phyloP scores from a whole-genome alignment of 1,139 yeast species.

The Candida sp. region DNA sequence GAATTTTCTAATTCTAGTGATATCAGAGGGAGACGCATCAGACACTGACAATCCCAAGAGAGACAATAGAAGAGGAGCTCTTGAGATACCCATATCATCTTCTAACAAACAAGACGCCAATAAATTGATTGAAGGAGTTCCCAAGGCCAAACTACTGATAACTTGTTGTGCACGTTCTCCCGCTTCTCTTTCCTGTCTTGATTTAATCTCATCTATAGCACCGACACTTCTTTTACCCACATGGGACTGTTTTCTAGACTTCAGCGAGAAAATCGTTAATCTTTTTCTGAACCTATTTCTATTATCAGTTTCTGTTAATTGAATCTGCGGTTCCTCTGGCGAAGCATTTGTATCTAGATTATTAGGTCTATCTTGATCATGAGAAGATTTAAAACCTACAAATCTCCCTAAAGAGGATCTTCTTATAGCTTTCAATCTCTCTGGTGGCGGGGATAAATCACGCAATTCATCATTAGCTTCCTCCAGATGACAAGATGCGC shows the following conservation, averaged over 20 bases:
- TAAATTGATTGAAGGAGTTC: slow-evolving; percentile 77
- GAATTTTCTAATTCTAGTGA: slow-evolving; percentile 52
- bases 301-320: slow-evolving; percentile 11
- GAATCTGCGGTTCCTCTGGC: slow-evolving; percentile 5
- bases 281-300: slow-evolving; percentile 17
- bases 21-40: slow-evolving; percentile 42
- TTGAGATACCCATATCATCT: slow-evolving; percentile 73
- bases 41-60: slow-evolving; percentile 65
- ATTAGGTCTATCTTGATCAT: slow-evolving; percentile 6
- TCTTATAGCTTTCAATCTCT: neutral
- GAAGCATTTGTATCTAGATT: slow-evolving; percentile 4
- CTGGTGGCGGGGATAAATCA: neutral
- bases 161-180: slow-evolving; percentile 60
- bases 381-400: neutral
- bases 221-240: slow-evolving; percentile 16
- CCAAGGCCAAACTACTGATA: slow-evolving; percentile 62
- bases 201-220: slow-evolving; percentile 15
- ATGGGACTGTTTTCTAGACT: slow-evolving; percentile 22
- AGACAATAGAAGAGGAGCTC: slow-evolving; percentile 80
- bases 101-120: slow-evolving; percentile 72
- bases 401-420: slow-evolving; percentile 1
- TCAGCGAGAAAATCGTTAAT: slow-evolving; percentile 19
- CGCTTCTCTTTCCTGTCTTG: slow-evolving; percentile 25
- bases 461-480: neutral
- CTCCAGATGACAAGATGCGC: neutral